Evolutionary conservation across 2,329 filamentous ascomycete species (phyloP), one percentile per base, ranked within the genome.

Genomic region (Talaromyces albobiverticillius): DNA sequence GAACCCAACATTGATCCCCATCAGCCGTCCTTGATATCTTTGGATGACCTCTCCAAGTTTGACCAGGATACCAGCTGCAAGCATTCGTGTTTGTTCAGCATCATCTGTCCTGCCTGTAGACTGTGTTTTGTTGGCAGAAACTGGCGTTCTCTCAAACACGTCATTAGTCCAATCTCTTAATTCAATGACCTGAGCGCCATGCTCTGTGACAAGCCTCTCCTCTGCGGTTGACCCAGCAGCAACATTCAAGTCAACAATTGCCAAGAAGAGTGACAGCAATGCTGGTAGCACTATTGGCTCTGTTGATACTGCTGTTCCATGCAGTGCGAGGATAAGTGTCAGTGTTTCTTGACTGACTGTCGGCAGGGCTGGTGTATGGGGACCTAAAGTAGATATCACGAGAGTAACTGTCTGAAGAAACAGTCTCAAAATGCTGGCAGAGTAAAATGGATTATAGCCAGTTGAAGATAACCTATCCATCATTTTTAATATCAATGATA

Each of bases 381-480:
- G 89, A 0, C 94, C 94, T 0, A 89, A 83, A 0, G 93, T 89
- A 61, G 96, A 87, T 43, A 97, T 75, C 31, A 96, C 76, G 7
- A 99, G 77, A 1, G 88, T 87, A 0, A 97, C 78, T 0, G 94
- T 99, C 69, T 95, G 92, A 31, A 97, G 76, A 68, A 90, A 94
- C 8, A 91, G 81, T 0, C 86, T 80, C 0, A 97, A 81, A 5
- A 96, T 79, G 56, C 88, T 82, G 0, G 90, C 86, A 40, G 90
- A 84, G 48, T 90, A 82, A 58, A 90, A 80, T 47, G 91, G 81
- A 48, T 84, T 83, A 46, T 79, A 70, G 4, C 42, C 26, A 2
- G 67, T 68, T 32, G 70, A 64, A 1, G 64, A 62, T 10, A 72
- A 66, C 49, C 40, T 71, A 69, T 22, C 23, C 20, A 7, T 31